Base-by-base conservation (phyloP, 148 eudicot species). In the Cornus controversa region DNA sequence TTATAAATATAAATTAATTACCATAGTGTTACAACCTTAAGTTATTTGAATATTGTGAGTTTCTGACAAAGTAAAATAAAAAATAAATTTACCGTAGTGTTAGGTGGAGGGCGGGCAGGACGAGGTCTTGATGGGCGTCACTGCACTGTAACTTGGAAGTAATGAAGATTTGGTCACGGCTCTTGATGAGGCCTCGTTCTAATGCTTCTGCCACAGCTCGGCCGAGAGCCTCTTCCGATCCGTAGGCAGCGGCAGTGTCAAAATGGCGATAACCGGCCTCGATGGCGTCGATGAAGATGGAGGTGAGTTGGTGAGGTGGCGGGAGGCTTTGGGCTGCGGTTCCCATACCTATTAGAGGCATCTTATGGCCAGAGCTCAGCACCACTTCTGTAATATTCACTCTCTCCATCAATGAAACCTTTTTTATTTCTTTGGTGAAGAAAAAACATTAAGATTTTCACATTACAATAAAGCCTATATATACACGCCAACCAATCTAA, bases 281-380 rank as follows among this genome's bases (percentile, higher is more conserved):
- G 22, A 76, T 76, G 25, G 72, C 79, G 13, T 67, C 66, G 2
- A 76, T 2, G 31, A 54, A 67, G 27, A 34, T 29, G 26, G 79
- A 10, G n/a, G 53, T 58, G 27, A 68, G 24, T 2, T 76, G 37
- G 7, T 76, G 50, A 20, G 37, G 13, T 11, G 67, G 54, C 5
- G 73, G 22, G 2, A 6, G 18, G 14, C 73, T 57, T 15, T 29
- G 0, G 13, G 36, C 40, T 45, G 23, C 75, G 3, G 81, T 73
- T 29, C 85, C 85, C 5, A 83, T 25, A 13, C 80, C 82, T 24
- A 83, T 26, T 20, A 76, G 6, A 8, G 85, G 82, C 82, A 83
- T 83, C 53, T 79, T 83, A 31, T 79, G 76, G 69, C 85, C 85
- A 0, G 85, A 83, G 37, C 79, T 83, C 23, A 83, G 67, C 20